Conservation (phyloP, 352 stramenopile genomes). For the Globisporangium spinosum region DNA sequence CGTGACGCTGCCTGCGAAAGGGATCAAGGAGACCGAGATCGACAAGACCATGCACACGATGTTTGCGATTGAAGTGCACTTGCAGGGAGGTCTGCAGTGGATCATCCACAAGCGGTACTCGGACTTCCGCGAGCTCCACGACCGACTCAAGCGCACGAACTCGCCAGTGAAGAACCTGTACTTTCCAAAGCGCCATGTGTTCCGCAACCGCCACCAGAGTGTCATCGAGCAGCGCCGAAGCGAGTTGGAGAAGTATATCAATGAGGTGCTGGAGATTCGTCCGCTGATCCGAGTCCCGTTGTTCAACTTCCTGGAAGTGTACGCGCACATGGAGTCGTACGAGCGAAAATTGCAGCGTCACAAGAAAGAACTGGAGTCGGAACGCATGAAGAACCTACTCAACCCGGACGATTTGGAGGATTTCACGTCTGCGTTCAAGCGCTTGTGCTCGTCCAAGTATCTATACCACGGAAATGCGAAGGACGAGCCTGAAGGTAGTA, state of each 20-base stretch:
- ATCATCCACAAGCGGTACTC: constrained; percentile 89
- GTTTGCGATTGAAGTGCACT: constrained; percentile 74
- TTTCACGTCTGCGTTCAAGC: constrained; percentile 72
- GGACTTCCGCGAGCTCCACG: constrained; percentile 85
- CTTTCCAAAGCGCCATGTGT: constrained; percentile 86
- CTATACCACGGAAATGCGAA: constrained; percentile 66
- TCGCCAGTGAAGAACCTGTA: constrained; percentile 71
- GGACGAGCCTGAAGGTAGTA: constrained; percentile 22
- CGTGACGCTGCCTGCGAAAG: constrained; percentile 60
- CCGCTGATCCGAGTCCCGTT: constrained; percentile 79
- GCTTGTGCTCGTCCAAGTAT: constrained; percentile 82
- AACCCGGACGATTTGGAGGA: constrained; percentile 57
- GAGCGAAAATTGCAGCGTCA: constrained; percentile 80
- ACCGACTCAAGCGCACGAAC: constrained; percentile 77
- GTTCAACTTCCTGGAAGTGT: constrained; percentile 89
- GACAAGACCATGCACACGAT: constrained; percentile 81
- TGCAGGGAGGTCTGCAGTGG: constrained; percentile 82
- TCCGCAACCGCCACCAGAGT: constrained; percentile 77
- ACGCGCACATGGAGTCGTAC: constrained; percentile 86
- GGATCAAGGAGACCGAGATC: constrained; percentile 75
- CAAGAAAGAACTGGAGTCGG: constrained; percentile 85
- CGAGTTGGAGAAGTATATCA: constrained; percentile 88
- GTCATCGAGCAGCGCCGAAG: constrained; percentile 84
- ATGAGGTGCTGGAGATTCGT: constrained; percentile 77
- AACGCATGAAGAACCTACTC: constrained; percentile 86